Base-by-base conservation (phyloP, 352 stramenopile genomes). In the Pythium grandisporangium region DNA sequence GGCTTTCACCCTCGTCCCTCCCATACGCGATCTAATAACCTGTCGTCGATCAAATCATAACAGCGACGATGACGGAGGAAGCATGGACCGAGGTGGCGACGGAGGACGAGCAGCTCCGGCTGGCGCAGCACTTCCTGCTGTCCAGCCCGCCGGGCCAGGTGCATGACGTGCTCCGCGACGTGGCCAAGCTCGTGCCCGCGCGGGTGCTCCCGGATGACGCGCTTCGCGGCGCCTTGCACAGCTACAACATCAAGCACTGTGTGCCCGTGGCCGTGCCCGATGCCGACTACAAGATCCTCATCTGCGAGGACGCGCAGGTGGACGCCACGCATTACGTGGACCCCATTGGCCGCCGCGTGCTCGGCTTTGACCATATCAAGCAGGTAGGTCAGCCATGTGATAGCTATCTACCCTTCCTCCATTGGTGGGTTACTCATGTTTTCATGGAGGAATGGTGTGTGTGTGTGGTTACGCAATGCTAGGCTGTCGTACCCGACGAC, bases 101-200 rank as follows among this genome's bases (percentile, higher is more conserved):
- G 33, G 76, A 92, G 53, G 74, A 93, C 48, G 84, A 96, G 64
- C 93, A 95, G 73, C 63, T 95, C 35, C 64, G 75, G 45, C 89
- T 96, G 45, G 79, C 83, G 42, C 76, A 93, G 67, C 79, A 83
- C 27, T 91, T 96, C 38, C 54, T 97, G 45, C 61, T 96, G n/a
- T 84, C 84, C 11, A 93, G 71, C 50, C 87, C 84, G 4, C 86
- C 90, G 0, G 86, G 88, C 13, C 78, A 97, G 66, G 63, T 96
- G 43, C 66, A 93, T 40, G 79, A 95, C 38, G 81, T 96, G 41
- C 51, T 88, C 38, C 66, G 66, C 51, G 84, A 95, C 55, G 72
- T 95, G 19, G 66, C 58, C 16, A 88, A 89, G 61, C 69, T 95
- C n/a, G 63, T 95, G 33, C 70, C 82, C 14, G 53, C 56, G 16